Evolutionary conservation across 805 yeast species (phyloP).

Genomic region (Sungouiozyma ichnusensis): DNA sequence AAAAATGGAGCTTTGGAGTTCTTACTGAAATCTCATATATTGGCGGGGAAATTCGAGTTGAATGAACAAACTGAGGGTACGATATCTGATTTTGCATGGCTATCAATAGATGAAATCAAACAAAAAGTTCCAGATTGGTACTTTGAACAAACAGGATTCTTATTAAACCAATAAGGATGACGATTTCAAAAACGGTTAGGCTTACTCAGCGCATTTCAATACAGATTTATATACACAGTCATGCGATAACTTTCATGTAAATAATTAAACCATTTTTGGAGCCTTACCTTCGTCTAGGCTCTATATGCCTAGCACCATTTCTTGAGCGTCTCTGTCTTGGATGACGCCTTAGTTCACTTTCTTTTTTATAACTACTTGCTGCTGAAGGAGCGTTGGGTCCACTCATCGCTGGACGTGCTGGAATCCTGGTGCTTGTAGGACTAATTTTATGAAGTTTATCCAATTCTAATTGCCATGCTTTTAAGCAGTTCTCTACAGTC

Average conservation of each 20-base stretch:
- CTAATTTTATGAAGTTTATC: not conserved
- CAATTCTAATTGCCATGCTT: conserved; percentile 12
- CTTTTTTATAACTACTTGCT: not conserved
- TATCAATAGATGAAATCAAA: conserved; percentile 67
- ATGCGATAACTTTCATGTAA: not conserved
- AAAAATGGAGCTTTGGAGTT: conserved; percentile 38
- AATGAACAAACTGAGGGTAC: conserved; percentile 29
- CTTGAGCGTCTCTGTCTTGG: not conserved
- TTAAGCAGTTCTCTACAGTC: conserved; percentile 5
- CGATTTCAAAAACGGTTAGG: no score
- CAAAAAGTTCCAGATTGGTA: conserved; percentile 43
- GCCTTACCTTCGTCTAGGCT: not conserved
- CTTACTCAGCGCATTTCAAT: no score
- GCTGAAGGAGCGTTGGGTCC: not conserved
- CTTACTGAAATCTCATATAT: conserved; percentile 74
- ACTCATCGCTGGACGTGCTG: not conserved
- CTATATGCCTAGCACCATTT: not conserved
- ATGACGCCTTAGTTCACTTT: not conserved
- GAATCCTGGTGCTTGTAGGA: not conserved
- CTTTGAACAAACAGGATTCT: conserved; percentile 39
- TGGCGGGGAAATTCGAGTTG: conserved; percentile 66
- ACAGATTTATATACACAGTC: not conserved
- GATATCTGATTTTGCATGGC: conserved; percentile 60
- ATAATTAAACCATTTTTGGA: not conserved
- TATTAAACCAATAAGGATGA: conserved; percentile 20